These are phyloP conservation scores for Citrus maxima DNA, from an alignment of 345 rosid genomes.

Conservation along the genomic window DNA sequence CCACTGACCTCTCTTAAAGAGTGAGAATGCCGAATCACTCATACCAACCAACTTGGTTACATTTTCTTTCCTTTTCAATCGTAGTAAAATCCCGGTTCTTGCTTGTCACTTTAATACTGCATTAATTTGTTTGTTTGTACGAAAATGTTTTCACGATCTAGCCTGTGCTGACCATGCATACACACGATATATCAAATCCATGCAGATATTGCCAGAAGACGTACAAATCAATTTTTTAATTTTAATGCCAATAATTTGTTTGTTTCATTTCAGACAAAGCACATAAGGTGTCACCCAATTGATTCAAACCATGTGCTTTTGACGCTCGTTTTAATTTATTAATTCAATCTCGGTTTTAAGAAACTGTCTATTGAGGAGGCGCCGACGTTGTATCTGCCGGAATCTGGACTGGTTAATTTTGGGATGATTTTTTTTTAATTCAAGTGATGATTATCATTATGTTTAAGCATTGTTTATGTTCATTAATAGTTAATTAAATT, in stretches of 20 bases:
- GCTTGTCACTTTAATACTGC: too few species aligned
- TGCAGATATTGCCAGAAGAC: not conserved
- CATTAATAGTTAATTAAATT: too few species aligned
- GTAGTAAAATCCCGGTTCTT: too few species aligned
- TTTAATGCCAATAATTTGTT: not conserved
- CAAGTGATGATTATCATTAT: not conserved
- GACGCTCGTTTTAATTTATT: not conserved
- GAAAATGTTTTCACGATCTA: too few species aligned
- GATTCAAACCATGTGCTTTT: not conserved
- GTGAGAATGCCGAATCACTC: rapidly evolving
- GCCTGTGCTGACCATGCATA: not conserved
- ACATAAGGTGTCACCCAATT: not conserved
- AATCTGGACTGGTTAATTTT: not conserved
- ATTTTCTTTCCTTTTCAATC: too few species aligned
- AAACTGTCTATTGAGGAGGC: not conserved
- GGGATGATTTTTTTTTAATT: not conserved
- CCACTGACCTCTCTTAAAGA: too few species aligned
- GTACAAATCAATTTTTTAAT: not conserved
- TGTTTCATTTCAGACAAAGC: not conserved
- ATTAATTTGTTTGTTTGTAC: too few species aligned
- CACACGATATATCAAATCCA: not conserved
- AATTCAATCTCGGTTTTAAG: not conserved
- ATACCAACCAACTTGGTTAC: too few species aligned
- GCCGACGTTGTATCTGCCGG: not conserved
- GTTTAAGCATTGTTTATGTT: too few species aligned